phyloP scores from a whole-genome alignment of 345 rosid species.

The Lepidium didymum region DNA sequence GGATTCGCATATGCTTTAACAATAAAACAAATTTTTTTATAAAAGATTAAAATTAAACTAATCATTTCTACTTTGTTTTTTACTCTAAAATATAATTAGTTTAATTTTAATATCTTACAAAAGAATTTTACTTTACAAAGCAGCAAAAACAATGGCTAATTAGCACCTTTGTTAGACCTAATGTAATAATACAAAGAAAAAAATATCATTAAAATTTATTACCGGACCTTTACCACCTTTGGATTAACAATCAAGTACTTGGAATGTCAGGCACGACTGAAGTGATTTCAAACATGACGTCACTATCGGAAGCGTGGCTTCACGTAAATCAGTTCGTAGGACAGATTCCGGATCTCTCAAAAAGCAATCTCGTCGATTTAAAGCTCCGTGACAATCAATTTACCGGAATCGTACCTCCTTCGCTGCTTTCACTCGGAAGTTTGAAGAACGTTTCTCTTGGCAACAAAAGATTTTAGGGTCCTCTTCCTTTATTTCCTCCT shows the following conservation, averaged over 20 bases:
- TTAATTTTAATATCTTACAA: too few species aligned
- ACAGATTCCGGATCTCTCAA: constrained; percentile 66
- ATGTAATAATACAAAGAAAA: too few species aligned
- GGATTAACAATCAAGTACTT: constrained; percentile 54
- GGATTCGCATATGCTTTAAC: too few species aligned
- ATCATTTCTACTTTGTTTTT: too few species aligned
- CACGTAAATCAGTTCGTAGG: constrained; percentile 66
- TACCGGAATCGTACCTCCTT: constrained; percentile 54
- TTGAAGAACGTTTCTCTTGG: constrained; percentile 42
- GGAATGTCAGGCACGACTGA: constrained; percentile 59
- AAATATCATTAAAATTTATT: too few species aligned
- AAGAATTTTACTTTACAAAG: too few species aligned
- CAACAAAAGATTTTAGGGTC: constrained; percentile 77
- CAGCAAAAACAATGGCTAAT: too few species aligned
- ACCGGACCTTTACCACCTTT: constrained; percentile 55
- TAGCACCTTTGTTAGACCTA: too few species aligned
- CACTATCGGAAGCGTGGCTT: constrained; percentile 57
- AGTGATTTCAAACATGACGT: constrained; percentile 52
- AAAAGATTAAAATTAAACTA: too few species aligned
- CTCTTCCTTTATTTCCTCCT: constrained; percentile 35
- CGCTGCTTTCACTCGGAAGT: constrained; percentile 31
- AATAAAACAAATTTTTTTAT: too few species aligned
- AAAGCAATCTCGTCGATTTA: constrained; percentile 51
- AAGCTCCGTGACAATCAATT: constrained; percentile 69
- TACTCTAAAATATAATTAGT: too few species aligned